These are phyloP conservation scores for Cucumis cinereus DNA, from an alignment of 306 rosid species.

Conservation along the genomic window DNA sequence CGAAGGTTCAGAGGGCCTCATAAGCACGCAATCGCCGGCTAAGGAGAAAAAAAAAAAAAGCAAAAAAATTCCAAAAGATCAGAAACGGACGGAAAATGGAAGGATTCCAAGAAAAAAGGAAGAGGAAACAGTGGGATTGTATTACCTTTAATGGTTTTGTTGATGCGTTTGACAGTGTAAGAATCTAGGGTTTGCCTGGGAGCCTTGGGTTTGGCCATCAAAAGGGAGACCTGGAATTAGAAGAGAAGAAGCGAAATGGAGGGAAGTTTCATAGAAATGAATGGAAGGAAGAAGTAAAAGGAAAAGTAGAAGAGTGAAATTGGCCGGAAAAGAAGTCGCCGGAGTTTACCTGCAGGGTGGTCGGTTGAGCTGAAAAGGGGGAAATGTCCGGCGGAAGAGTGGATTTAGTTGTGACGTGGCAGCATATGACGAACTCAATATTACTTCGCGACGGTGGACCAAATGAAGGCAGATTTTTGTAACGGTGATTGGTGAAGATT, in stretches of 20 bases:
- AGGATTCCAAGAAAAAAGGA: not conserved
- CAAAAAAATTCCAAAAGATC: not conserved
- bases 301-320: not conserved
- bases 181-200: conserved; percentile 89
- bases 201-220: conserved; percentile 84
- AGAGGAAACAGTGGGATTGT: not conserved
- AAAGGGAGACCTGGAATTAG: not conserved
- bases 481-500: not conserved
- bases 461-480: not conserved
- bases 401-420: conserved; percentile 9
- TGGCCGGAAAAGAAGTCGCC: not conserved
- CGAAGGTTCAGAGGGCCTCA: conserved; percentile 74
- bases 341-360: not conserved
- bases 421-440: not conserved
- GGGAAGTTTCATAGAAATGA: not conserved
- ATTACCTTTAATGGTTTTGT: conserved; percentile 55
- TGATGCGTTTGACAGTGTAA: conserved; percentile 81
- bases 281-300: not conserved
- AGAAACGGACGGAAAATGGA: not conserved
- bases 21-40: conserved; percentile 90
- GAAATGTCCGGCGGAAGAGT: not conserved
- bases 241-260: conserved; percentile 1
- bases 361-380: not conserved
- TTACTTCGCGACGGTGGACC: not conserved
- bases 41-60: not conserved